These are phyloP conservation scores for Mikania micrantha DNA, from an alignment of 129 eudicot genomes.

Conservation along the genomic window DNA sequence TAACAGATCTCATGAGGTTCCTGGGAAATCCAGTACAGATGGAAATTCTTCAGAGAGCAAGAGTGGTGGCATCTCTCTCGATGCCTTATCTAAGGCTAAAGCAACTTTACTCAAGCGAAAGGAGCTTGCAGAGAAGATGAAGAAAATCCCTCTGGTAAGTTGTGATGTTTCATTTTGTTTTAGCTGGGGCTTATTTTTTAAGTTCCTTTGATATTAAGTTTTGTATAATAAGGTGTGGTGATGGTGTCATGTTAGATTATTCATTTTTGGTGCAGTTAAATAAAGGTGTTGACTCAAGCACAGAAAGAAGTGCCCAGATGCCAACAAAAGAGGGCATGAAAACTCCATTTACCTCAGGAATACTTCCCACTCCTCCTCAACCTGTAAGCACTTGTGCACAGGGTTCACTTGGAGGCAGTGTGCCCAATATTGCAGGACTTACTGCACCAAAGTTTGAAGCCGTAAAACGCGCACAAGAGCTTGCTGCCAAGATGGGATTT, in stretches of 20 bases:
- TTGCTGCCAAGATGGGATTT: conserved; percentile 94
- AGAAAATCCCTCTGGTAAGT: conserved; percentile 74
- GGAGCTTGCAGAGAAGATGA: conserved; percentile 71
- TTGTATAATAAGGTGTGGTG: neutral
- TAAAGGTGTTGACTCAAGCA: conserved; percentile 39
- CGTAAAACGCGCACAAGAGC: conserved; percentile 89
- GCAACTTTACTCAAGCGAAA: conserved; percentile 74
- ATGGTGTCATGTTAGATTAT: neutral
- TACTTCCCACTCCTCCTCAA: conserved; percentile 38
- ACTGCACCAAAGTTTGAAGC: conserved; percentile 81
- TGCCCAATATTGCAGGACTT: conserved; percentile 65
- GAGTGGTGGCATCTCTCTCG: conserved; percentile 73
- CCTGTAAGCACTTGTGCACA: conserved; percentile 12
- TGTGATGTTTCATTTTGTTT: neutral
- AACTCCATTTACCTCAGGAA: conserved; percentile 34
- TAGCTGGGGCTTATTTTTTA: neutral
- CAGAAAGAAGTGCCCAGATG: conserved; percentile 33
- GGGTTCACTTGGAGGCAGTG: conserved; percentile 29
- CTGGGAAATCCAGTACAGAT: conserved; percentile 99
- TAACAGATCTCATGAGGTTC: conserved; percentile 99
- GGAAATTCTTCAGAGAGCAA: conserved; percentile 73
- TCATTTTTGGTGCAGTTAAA: conserved; percentile 37
- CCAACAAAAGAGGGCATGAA: conserved; percentile 39
- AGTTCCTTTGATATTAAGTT: neutral
- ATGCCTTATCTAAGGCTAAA: conserved; percentile 89